Percentiles rank a stretch among this genome's conserved stretches.
phyloP scores from a whole-genome alignment of 78 protist species.

The Protostelium mycophagum region DNA sequence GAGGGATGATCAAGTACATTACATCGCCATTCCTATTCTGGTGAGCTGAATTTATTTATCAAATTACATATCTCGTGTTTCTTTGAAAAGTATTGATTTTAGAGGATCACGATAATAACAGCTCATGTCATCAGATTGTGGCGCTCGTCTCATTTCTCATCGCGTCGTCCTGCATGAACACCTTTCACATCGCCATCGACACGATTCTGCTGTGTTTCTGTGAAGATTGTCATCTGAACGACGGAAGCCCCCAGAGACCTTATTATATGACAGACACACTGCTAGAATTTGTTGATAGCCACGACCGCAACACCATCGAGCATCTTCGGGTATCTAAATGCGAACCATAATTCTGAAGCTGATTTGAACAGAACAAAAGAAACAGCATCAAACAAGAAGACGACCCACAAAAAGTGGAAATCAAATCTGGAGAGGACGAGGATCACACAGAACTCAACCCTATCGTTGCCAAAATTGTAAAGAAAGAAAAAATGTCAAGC shows the following conservation, averaged over 20 bases:
- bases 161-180: slow-evolving; percentile 52
- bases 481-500: too few relatives aligned
- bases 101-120: background rate
- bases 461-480: too few relatives aligned
- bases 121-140: background rate
- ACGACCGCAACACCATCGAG: too few relatives aligned
- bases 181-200: slow-evolving; percentile 78
- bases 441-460: too few relatives aligned
- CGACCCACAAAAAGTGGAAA: too few relatives aligned
- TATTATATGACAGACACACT: slow-evolving; percentile 31
- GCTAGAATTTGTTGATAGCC: slow-evolving; percentile 19
- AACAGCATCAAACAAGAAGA: too few relatives aligned
- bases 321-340: too few relatives aligned
- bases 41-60: background rate
- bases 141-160: slow-evolving; percentile 61
- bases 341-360: too few relatives aligned
- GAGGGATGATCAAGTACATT: slow-evolving; percentile 7
- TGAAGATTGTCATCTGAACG: slow-evolving; percentile 41
- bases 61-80: background rate
- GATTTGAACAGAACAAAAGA: too few relatives aligned
- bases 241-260: slow-evolving; percentile 49
- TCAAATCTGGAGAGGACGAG: too few relatives aligned
- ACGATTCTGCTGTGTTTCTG: slow-evolving; percentile 75
- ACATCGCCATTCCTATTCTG: slow-evolving; percentile 35
- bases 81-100: too few relatives aligned